Evolutionary conservation across 202 grass and related monocot genomes (phyloP).

Genomic region (Alloteropsis angusta): DNA sequence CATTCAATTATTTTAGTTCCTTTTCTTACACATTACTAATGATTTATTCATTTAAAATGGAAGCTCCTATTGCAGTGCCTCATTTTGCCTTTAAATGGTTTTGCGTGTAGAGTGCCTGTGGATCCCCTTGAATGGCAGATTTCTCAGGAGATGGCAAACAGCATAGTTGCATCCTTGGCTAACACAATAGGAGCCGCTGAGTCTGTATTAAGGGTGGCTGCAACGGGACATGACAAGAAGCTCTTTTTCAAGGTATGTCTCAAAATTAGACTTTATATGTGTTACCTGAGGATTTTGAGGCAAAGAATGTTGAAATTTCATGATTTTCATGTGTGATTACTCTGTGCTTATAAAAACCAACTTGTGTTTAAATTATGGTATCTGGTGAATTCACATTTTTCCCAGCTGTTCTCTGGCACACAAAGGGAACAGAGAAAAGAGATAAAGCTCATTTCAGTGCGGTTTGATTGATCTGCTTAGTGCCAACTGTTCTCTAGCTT

Average conservation of each 20-base stretch:
- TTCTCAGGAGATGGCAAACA: constrained; percentile 88
- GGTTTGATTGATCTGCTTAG: not conserved
- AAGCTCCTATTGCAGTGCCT: not conserved
- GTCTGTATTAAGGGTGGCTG: constrained; percentile 89
- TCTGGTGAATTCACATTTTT: not conserved
- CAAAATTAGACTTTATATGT: not conserved
- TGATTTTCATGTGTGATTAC: not conserved
- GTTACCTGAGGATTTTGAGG: not conserved
- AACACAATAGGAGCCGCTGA: constrained; percentile 91
- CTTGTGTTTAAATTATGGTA: not conserved
- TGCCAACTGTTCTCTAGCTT: not conserved
- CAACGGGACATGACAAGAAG: constrained; percentile 92
- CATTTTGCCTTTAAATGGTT: constrained; percentile 16
- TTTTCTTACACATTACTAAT: not conserved
- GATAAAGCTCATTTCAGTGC: not conserved
- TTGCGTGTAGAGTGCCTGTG: constrained; percentile 68
- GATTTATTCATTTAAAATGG: not conserved
- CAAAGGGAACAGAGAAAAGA: not conserved
- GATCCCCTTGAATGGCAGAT: constrained; percentile 98
- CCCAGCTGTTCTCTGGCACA: not conserved
- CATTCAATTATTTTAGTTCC: not conserved
- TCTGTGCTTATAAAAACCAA: not conserved
- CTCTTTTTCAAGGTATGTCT: constrained; percentile 73
- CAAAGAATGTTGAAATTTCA: not conserved
- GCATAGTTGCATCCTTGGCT: constrained; percentile 80